Evolutionary conservation across 2,329 filamentous ascomycete species (phyloP), one percentile per base, ranked within the genome.

Genomic region (Diaporthe citriasiana): DNA sequence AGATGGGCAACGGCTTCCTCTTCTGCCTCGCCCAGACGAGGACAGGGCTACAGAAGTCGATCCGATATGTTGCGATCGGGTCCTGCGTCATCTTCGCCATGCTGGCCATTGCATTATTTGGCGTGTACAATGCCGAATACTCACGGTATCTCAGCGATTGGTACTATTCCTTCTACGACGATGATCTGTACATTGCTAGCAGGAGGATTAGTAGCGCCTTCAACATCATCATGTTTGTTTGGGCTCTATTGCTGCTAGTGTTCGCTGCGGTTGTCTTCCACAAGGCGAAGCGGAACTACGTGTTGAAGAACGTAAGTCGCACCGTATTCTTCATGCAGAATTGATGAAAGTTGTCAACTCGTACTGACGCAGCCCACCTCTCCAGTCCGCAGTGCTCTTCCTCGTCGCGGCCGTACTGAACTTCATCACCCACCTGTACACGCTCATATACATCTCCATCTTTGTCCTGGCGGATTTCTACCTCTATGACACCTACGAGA

Each of bases 401-500:
- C 33, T 84, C 76, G 25, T 81, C 78, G 60, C 82, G 77, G 65
- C 82, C 77, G n/a, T 80, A 74, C 72, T 82, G 55, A 69, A 79
- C 76, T 76, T 82, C 79, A 19, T 81, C 79, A 76, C 77, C 27
- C 74, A 60, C 38, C 40, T 73, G 15, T 77, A 75, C 71, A 25
- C 13, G 8, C 70, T 81, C 50, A 71, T 75, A 30, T 75, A 76
- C 60, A 35, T 51, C 27, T 71, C 73, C 8, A n/a, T 63, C 22
- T 77, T 73, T 60, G 7, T 66, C 33, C 75, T 78, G 17, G 22
- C 30, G 33, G 12, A 45, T 3, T 19, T 19, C n/a, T 56, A 27
- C 27, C 2, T 1, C 63, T 66, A 51, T 7, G 22, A 51, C 9
- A 10, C 6, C 12, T 68, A 68, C 17, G 45, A 68, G 13, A 47